These are phyloP conservation scores for Exsudoporus frostii DNA, from an alignment of 768 basidiomycete genomes.

Conservation along the genomic window DNA sequence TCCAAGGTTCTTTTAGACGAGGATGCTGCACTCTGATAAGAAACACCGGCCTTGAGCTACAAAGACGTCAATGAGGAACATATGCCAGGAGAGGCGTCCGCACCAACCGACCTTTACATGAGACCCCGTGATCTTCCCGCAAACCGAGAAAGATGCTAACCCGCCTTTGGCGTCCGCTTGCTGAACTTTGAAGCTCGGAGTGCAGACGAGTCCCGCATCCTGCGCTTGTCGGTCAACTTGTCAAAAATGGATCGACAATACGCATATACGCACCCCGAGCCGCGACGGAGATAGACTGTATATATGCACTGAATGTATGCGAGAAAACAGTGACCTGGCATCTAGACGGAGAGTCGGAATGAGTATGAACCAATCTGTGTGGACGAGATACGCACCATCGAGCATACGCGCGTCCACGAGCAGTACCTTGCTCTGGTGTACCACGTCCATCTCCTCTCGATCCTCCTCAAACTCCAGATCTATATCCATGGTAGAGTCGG, in stretches of 20 bases:
- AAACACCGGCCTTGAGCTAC: conserved; percentile 15
- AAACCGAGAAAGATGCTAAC: not conserved
- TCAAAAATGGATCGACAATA: not conserved
- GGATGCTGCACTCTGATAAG: conserved; percentile 27
- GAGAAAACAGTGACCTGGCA: conserved; percentile 49
- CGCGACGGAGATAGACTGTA: conserved; percentile 71
- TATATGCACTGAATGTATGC: conserved; percentile 56
- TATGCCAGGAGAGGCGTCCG: not conserved
- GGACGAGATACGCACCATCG: conserved; percentile 45
- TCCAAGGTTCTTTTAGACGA: conserved; percentile 45
- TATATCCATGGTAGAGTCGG: conserved; percentile 24
- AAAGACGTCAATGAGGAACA: not conserved
- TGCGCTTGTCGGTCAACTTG: conserved; percentile 16
- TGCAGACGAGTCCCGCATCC: conserved; percentile 45
- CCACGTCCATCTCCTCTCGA: conserved; percentile 39
- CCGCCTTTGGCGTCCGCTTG: conserved; percentile 31
- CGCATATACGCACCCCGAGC: conserved; percentile 38
- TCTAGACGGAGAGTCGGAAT: conserved; percentile 32
- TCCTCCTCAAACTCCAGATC: conserved; percentile 42
- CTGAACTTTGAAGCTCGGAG: conserved; percentile 31
- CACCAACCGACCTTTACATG: conserved; percentile 44
- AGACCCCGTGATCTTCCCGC: conserved; percentile 46
- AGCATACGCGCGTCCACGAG: conserved; percentile 64
- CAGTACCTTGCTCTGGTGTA: conserved; percentile 47
- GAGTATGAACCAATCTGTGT: too few species aligned